Evolutionary conservation across 176 grass and related monocot genomes (phyloP).

Genomic region (Themeda triandra): DNA sequence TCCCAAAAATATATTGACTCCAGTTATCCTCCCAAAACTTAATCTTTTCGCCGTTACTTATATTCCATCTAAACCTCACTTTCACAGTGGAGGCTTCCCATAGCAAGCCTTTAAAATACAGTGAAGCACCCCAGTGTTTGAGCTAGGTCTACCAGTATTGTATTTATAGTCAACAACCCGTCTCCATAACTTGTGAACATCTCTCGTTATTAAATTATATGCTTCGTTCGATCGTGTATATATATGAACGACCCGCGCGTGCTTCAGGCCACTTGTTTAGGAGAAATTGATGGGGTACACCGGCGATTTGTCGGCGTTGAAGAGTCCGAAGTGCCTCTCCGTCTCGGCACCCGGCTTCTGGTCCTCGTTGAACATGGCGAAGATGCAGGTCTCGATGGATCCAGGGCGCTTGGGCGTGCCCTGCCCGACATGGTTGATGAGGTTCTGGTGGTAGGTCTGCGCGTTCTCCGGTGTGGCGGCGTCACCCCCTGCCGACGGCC

Average conservation of each 20-base stretch:
- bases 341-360: not conserved
- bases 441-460: slow-evolving; percentile 64
- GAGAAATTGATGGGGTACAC: slow-evolving; percentile 50
- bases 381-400: slow-evolving; percentile 55
- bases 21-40: too few relatives aligned
- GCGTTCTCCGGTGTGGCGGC: slow-evolving; percentile 36
- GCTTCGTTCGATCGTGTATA: not conserved
- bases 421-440: slow-evolving; percentile 35
- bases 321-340: slow-evolving; percentile 59
- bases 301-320: slow-evolving; percentile 41
- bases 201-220: too few relatives aligned
- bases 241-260: not conserved
- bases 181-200: too few relatives aligned
- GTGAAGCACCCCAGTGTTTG: too few relatives aligned
- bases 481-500: slow-evolving; percentile 45
- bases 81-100: too few relatives aligned
- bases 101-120: too few relatives aligned
- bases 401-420: slow-evolving; percentile 54
- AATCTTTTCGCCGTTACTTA: too few relatives aligned
- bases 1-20: too few relatives aligned
- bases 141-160: too few relatives aligned
- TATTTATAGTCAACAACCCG: too few relatives aligned
- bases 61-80: too few relatives aligned
- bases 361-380: slow-evolving; percentile 76
- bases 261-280: not conserved